Percentiles rank a stretch among this genome's conserved stretches.
phyloP scores from a whole-genome alignment of 78 protist species.

The Monosiga brevicollis region DNA sequence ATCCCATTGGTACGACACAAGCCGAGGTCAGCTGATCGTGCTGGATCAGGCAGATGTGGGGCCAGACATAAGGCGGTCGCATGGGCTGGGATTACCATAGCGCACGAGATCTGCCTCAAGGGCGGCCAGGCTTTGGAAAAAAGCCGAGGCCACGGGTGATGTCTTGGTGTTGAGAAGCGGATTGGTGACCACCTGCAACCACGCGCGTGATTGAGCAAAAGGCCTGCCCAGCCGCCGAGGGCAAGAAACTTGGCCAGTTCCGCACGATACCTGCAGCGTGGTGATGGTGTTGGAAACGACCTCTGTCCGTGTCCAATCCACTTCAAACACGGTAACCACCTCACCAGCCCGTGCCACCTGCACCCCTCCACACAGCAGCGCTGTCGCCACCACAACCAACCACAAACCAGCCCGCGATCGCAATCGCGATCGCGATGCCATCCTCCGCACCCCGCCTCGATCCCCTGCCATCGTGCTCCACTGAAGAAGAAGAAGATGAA shows the following conservation, averaged over 20 bases:
- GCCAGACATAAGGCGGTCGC: not conserved
- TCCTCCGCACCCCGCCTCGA: not conserved
- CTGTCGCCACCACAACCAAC: not conserved
- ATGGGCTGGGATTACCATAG: not conserved
- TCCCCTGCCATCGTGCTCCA: not conserved
- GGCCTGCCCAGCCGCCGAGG: not conserved
- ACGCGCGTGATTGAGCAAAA: not conserved
- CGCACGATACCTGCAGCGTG: too few relatives aligned
- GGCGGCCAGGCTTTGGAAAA: not conserved
- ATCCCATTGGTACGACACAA: not conserved
- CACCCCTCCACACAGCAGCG: not conserved
- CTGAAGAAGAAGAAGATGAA: not conserved
- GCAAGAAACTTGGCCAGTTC: too few relatives aligned
- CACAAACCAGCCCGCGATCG: not conserved
- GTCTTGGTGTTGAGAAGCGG: constrained; percentile 2
- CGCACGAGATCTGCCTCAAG: constrained; percentile 3
- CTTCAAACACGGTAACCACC: not conserved
- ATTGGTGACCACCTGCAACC: constrained; percentile 7
- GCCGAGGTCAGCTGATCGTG: not conserved
- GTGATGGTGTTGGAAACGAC: not conserved
- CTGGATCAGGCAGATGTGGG: not conserved
- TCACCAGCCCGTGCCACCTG: not conserved
- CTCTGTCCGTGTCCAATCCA: constrained; percentile 5
- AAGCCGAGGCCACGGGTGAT: not conserved
- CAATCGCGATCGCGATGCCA: not conserved